Percentiles rank a stretch among this genome's conserved stretches.
phyloP scores from a whole-genome alignment of 2,329 filamentous ascomycete genomes.

The Daldinia eschscholtzii region DNA sequence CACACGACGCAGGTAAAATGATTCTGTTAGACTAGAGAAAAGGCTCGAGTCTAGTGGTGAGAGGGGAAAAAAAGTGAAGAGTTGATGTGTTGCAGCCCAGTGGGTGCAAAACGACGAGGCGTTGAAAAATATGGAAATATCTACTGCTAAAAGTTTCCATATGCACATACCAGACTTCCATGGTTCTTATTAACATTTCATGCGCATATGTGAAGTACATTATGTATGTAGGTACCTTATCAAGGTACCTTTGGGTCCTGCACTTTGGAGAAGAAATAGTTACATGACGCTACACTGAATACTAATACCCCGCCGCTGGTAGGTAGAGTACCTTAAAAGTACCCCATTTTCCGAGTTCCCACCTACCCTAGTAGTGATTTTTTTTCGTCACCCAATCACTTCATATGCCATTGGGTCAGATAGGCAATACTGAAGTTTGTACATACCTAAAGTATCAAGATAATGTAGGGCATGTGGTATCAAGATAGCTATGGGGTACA shows the following conservation, averaged over 20 bases:
- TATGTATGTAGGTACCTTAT: neutral
- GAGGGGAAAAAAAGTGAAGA: slow-evolving; percentile 23
- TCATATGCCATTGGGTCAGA: slow-evolving; percentile 29
- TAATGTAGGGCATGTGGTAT: neutral
- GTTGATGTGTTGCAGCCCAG: slow-evolving; percentile 40
- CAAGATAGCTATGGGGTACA: slow-evolving; percentile 16
- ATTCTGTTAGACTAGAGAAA: slow-evolving; percentile 8
- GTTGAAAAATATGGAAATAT: slow-evolving; percentile 41
- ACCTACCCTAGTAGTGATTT: too few relatives aligned
- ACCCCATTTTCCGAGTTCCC: slow-evolving; percentile 15
- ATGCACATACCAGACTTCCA: slow-evolving; percentile 33
- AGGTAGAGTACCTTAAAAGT: slow-evolving; percentile 7
- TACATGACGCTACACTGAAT: slow-evolving; percentile 5
- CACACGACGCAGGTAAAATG: slow-evolving; percentile 14
- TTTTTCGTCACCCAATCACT: slow-evolving; percentile 28
- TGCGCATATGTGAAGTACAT: slow-evolving; percentile 26
- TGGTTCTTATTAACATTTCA: slow-evolving; percentile 42
- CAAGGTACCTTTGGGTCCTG: slow-evolving; percentile 22
- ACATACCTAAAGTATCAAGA: neutral
- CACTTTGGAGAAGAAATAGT: slow-evolving; percentile 3
- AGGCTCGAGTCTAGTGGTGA: slow-evolving; percentile 19
- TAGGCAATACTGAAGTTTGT: slow-evolving; percentile 21
- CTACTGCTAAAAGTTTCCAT: slow-evolving; percentile 39
- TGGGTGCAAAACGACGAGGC: slow-evolving; percentile 34
- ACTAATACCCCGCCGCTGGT: slow-evolving; percentile 3